Percentiles rank a stretch among this genome's conserved stretches.
Conservation (phyloP, 2,329 filamentous ascomycete species). For the Calonectria honghensis region DNA sequence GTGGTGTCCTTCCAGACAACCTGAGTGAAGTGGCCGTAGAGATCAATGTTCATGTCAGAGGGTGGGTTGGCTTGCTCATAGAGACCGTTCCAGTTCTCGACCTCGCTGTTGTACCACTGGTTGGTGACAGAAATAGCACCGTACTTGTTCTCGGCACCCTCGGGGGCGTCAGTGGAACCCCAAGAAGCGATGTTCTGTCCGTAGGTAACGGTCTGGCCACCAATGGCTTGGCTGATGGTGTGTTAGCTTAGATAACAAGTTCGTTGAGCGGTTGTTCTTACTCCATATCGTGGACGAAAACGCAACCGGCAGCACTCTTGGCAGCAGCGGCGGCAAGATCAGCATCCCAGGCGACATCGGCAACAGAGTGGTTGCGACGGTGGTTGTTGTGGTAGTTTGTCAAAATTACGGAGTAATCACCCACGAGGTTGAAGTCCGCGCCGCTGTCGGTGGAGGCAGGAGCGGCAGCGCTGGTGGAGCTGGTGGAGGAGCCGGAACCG, state of each 20-base stretch:
- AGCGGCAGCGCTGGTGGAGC: background rate
- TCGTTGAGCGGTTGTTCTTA: too few relatives aligned
- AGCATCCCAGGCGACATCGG: constrained; percentile 78
- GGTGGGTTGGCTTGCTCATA: constrained; percentile 77
- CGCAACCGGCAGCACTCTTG: constrained; percentile 78
- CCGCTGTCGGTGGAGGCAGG: constrained; percentile 15
- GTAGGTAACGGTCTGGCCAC: constrained; percentile 65
- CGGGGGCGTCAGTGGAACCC: constrained; percentile 64
- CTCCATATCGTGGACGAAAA: constrained; percentile 88
- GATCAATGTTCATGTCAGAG: constrained; percentile 76
- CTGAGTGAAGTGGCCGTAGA: constrained; percentile 75
- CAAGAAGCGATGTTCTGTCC: constrained; percentile 94
- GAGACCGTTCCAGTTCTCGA: constrained; percentile 70
- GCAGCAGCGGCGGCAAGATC: constrained; percentile 78
- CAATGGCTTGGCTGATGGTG: too few relatives aligned
- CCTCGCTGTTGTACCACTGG: constrained; percentile 92
- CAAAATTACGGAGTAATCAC: constrained; percentile 63
- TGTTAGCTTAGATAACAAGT: too few relatives aligned
- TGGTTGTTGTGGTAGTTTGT: constrained; percentile 90
- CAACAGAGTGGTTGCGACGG: constrained; percentile 86
- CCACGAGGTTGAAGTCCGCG: constrained; percentile 30
- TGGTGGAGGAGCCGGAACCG: background rate
- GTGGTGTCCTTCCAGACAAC: constrained; percentile 64
- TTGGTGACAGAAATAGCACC: constrained; percentile 83
- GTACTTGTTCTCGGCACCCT: constrained; percentile 67